Evolutionary conservation across 2,329 filamentous ascomycete species (phyloP), one percentile per base, ranked within the genome.

Genomic region (Knufia petricola): DNA sequence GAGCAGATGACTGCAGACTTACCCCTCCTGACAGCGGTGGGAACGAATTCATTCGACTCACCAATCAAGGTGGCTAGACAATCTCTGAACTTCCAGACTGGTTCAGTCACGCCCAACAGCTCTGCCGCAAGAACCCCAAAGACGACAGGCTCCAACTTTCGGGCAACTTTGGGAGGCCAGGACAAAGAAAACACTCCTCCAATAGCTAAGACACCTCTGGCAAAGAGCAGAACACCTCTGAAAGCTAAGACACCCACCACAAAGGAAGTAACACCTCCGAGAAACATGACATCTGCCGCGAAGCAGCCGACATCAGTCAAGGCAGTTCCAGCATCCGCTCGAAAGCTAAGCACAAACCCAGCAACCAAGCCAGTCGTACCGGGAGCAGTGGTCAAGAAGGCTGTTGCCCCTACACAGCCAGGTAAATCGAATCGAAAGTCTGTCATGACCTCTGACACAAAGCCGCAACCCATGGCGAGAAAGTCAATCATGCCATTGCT

Each of bases 1-100:
- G 72, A 76, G 47, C 65, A 70, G 34, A 61, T 75, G 54, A 59
- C 66, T 53, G 60, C 66, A 42, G 61, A 61, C 2, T 60, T 72
- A 20, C 64, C 65, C 8, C 51, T 44, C n/a, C 13, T 59, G 36
- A 49, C 55, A 7, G 53, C 55, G 13, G 50, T 53, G 31, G 32
- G 39, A 28, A 48, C 37, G 38, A 12, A 37, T 3, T 52, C 52
- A 3, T 59, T 66, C 13, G 59, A 68, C 32, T 58, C 56, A 15
- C 54, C 55, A 21, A 23, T 45, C 23, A 54, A 55, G 37, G 24
- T 26, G 28, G 46, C 50, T 19, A 24, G 17, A 44, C 32, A 30
- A 52, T 58, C 44, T n/a, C 13, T 37, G 2, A 38, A 15, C 31
- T 13, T 41, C 21, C 15, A 53, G 31, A 21, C 39, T 7, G 19